Evolutionary conservation across 805 yeast genomes (phyloP), one percentile per base, ranked within the genome.

Genomic region (Teunomyces kruisii): DNA sequence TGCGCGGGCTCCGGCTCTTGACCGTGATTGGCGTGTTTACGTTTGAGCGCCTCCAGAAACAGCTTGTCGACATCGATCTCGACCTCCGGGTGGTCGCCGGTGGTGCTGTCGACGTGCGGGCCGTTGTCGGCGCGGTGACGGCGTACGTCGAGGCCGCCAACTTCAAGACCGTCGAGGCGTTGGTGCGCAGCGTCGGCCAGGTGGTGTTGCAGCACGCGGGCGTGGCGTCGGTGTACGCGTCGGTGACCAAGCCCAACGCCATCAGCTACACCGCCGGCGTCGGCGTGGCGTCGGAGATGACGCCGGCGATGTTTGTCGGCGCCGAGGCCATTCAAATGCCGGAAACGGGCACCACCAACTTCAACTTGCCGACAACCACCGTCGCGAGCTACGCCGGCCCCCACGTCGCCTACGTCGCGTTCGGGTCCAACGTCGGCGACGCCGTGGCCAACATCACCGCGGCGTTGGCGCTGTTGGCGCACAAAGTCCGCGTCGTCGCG

Each of bases 11-110:
- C 30, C 72, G 75, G 40, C 64, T 88, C 13, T 72, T 84, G 40
- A 84, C 96, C 0, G 72, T 91, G n/a, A 86, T 94, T 53, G 99
- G 99, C 4, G 94, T 94, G 6, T 92, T 90, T 68, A 85, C 90
- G 1, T 88, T 90, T 66, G 99, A 94, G 62, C 74, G 99, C 47
- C 64, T 84, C 16, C 84, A 85, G 56, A 82, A 79, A 53, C 99
- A 94, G 66, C 82, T 82, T 38, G 88, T 94, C 6, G 86, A 86
- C 53, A 64, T 89, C 22, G 76, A 75, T 42, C 64, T 81, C 52
- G 57, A 57, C 2, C 50, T 73, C 15, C 43, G 50, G 15, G 40
- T 58, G 40, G 44, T 28, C 14, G 52, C 58, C 4, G 49, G 58
- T 17, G 56, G 66, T 13, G 54, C 61, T n/a, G 68, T 75, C 39